Percentiles rank a stretch among this genome's conserved stretches.
These are phyloP conservation scores for Fraxinus xanthoxyloides DNA, from an alignment of 305 asterid genomes.

Conservation along the genomic window DNA sequence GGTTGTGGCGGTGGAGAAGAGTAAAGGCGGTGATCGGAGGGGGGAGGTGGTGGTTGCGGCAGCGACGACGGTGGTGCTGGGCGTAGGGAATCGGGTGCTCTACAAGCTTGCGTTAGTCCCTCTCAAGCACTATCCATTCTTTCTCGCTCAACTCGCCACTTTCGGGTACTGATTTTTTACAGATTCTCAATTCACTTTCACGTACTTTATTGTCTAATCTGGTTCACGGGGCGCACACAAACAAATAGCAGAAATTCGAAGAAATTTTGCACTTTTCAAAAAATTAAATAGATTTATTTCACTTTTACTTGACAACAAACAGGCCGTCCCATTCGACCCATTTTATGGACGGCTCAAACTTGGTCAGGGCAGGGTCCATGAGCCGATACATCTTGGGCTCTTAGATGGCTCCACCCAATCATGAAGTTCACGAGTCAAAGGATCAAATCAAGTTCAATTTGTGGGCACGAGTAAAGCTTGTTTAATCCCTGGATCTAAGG, in stretches of 20 bases:
- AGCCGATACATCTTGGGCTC: background rate
- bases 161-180: conserved; percentile 55
- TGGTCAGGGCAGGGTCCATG: background rate
- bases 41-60: conserved; percentile 68
- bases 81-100: conserved; percentile 90
- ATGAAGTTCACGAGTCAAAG: background rate
- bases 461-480: background rate
- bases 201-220: background rate
- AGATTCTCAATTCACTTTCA: background rate
- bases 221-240: background rate
- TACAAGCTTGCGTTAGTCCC: conserved; percentile 94
- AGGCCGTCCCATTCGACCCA: background rate
- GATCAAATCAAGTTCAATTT: background rate
- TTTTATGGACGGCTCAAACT: background rate
- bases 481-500: background rate
- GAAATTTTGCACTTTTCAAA: background rate
- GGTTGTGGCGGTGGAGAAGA: conserved; percentile 34
- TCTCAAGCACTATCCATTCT: conserved; percentile 80
- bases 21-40: conserved; percentile 42
- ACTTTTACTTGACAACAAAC: background rate
- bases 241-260: background rate
- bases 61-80: conserved; percentile 77
- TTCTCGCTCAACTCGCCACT: conserved; percentile 93
- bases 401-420: background rate
- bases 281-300: background rate